These are phyloP conservation scores for Sphaerobolus stellatus DNA, from an alignment of 1,284 basidiomycete genomes.

Conservation along the genomic window DNA sequence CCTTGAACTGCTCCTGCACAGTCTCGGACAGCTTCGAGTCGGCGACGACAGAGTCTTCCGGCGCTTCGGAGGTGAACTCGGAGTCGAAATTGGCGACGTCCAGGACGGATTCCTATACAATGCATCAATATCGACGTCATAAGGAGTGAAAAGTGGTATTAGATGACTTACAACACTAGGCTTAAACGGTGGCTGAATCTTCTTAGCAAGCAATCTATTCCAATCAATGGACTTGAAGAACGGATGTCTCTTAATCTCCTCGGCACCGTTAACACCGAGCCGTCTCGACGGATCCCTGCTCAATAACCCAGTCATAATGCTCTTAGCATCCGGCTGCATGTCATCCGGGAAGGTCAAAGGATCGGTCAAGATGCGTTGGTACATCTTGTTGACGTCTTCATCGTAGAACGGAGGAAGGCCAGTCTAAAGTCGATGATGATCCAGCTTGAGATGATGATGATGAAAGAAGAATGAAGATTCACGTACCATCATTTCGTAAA, in stretches of 20 bases:
- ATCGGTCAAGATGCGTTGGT: slow-evolving; percentile 94
- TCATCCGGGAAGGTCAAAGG: slow-evolving; percentile 93
- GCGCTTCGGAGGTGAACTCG: slow-evolving; percentile 91
- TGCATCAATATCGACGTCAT: no score
- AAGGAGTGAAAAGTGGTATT: background rate
- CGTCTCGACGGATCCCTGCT: slow-evolving; percentile 86
- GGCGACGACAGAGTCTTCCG: slow-evolving; percentile 91
- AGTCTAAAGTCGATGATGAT: slow-evolving; percentile 49
- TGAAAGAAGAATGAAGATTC: background rate
- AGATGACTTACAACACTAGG: slow-evolving; percentile 81
- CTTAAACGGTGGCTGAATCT: slow-evolving; percentile 98
- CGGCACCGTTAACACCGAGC: slow-evolving; percentile 88
- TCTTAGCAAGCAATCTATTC: slow-evolving; percentile 87
- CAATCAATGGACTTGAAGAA: slow-evolving; percentile 99
- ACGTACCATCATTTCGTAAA: slow-evolving; percentile 96
- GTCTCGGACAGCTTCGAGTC: slow-evolving; percentile 91
- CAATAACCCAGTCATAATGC: slow-evolving; percentile 85
- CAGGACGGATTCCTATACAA: slow-evolving; percentile 73
- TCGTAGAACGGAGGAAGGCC: slow-evolving; percentile 98
- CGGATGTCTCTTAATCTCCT: slow-evolving; percentile 94
- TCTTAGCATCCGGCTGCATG: slow-evolving; percentile 85
- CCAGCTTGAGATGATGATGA: background rate
- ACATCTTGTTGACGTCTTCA: slow-evolving; percentile 98
- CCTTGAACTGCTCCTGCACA: slow-evolving; percentile 92
- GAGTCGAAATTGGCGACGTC: slow-evolving; percentile 92